Conservation (phyloP, 805 yeast genomes). For the Scheffersomyces stipitis region DNA sequence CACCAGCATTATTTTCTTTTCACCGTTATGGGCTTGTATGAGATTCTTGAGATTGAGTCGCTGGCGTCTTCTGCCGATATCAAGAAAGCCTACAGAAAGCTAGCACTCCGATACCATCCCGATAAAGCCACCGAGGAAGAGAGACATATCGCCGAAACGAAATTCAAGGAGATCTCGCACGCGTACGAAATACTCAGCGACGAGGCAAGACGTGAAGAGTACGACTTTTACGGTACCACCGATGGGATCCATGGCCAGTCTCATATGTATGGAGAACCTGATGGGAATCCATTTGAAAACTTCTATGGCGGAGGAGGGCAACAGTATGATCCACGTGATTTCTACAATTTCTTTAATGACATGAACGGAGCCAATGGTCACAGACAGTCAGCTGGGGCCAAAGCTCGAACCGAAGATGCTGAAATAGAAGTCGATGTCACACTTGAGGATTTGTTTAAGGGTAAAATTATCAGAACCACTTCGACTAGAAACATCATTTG, state of each 20-base stretch:
- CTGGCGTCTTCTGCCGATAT: constrained; percentile 72
- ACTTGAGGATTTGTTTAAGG: constrained; percentile 74
- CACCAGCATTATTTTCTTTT: no score
- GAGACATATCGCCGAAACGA: constrained; percentile 68
- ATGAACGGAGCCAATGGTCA: constrained; percentile 31
- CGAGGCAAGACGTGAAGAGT: constrained; percentile 56
- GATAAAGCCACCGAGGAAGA: constrained; percentile 73
- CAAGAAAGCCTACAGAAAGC: constrained; percentile 77
- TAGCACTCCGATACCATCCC: constrained; percentile 85
- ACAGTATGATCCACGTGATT: constrained; percentile 69
- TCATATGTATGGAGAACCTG: constrained; percentile 9
- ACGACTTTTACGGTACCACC: constrained; percentile 55
- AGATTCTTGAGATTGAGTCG: constrained; percentile 63
- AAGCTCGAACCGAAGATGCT: constrained; percentile 63
- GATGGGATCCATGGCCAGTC: constrained; percentile 16
- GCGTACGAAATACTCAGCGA: constrained; percentile 86
- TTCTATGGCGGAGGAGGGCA: constrained; percentile 34
- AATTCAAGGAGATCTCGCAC: constrained; percentile 78
- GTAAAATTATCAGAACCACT: constrained; percentile 74
- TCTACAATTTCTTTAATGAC: constrained; percentile 63
- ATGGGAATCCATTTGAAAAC: constrained; percentile 41
- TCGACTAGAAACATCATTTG: constrained; percentile 75
- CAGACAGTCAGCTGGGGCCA: constrained; percentile 13
- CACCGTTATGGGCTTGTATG: constrained; percentile 43
- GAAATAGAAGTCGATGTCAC: constrained; percentile 62